phyloP scores from a whole-genome alignment of 139 green algal species.

The Closterium sp. region DNA sequence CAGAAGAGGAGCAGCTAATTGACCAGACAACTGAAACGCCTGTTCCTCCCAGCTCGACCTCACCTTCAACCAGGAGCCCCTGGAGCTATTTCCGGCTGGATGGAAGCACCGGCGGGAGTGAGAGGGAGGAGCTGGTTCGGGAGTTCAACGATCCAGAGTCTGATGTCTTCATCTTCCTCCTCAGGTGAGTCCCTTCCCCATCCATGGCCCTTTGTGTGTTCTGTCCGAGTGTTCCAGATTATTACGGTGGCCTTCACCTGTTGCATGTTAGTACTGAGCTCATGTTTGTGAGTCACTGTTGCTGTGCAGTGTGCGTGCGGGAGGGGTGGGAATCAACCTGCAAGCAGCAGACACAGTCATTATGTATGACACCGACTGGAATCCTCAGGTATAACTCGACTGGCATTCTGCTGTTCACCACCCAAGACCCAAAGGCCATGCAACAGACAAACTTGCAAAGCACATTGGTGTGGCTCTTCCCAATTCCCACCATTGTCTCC shows the following conservation, averaged over 20 bases:
- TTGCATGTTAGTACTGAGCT: background rate
- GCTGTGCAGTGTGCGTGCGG: slow-evolving; percentile 60
- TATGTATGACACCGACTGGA: slow-evolving; percentile 73
- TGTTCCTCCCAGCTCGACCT: background rate
- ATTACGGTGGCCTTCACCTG: background rate
- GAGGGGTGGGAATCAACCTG: slow-evolving; percentile 85
- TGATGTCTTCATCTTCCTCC: slow-evolving; percentile 92
- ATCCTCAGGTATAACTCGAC: slow-evolving; percentile 45
- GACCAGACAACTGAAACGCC: background rate
- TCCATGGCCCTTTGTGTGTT: background rate
- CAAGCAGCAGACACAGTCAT: slow-evolving; percentile 77
- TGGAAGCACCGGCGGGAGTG: slow-evolving; percentile 69
- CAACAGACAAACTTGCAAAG: background rate
- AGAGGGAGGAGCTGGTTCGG: slow-evolving; percentile 81
- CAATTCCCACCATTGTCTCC: background rate
- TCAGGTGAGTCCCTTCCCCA: background rate
- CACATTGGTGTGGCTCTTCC: background rate
- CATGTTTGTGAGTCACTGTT: background rate
- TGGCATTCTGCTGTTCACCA: background rate
- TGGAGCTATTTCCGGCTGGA: slow-evolving; percentile 91
- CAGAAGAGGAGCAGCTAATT: background rate
- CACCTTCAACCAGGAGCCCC: background rate
- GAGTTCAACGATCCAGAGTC: slow-evolving; percentile 79
- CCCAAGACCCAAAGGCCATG: background rate
- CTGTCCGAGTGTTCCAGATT: background rate